phyloP scores from a whole-genome alignment of 164 flowering plant species.

The Liriodendron chinense region DNA sequence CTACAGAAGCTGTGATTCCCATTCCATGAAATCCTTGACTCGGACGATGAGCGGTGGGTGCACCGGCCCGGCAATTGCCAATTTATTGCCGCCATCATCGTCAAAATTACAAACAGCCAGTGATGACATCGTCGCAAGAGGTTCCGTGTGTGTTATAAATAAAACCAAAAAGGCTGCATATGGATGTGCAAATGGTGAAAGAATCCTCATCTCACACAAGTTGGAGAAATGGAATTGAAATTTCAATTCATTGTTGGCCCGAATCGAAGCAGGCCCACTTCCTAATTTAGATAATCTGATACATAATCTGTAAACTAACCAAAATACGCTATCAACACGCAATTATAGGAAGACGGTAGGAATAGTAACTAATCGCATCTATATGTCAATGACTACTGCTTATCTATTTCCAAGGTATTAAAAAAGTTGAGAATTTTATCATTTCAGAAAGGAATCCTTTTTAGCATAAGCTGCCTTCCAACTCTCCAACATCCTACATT shows the following conservation, averaged over 20 bases:
- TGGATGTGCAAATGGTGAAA: constrained; percentile 16
- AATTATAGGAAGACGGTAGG: neutral
- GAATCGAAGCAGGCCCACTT: neutral
- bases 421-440: neutral
- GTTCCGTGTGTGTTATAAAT: constrained; percentile 9
- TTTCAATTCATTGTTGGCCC: constrained; percentile 9
- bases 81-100: neutral
- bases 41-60: neutral
- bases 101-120: neutral
- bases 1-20: constrained; percentile 3
- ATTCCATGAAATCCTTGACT: constrained; percentile 6
- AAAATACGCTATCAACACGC: neutral
- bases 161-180: constrained; percentile 6
- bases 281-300: constrained; percentile 11
- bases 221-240: neutral
- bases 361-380: neutral
- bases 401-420: neutral
- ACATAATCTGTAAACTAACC: neutral
- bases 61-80: neutral
- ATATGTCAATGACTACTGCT: constrained; percentile 4
- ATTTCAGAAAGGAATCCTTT: constrained; percentile 10
- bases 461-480: neutral
- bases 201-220: constrained; percentile 20
- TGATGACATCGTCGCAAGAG: neutral
- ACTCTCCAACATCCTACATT: neutral